Percentiles rank a stretch among this genome's conserved stretches.
These are phyloP conservation scores for Fusarium tricinctum DNA, from an alignment of 2,329 filamentous ascomycete species.

Conservation along the genomic window DNA sequence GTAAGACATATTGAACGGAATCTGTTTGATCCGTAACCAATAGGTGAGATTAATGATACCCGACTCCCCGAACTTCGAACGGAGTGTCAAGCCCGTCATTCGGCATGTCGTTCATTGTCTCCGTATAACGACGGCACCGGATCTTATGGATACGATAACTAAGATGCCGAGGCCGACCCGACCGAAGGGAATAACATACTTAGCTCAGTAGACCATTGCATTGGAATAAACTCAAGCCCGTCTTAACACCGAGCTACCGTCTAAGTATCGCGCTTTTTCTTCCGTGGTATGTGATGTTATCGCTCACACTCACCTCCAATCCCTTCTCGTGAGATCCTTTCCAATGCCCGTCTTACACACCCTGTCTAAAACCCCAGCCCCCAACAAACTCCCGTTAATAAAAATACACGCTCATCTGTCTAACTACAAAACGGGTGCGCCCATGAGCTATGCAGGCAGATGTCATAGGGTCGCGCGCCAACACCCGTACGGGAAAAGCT, in stretches of 20 bases:
- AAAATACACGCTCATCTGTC: background rate
- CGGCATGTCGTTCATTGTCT: slow-evolving; percentile 19
- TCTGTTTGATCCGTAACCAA: background rate
- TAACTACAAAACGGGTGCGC: slow-evolving; percentile 14
- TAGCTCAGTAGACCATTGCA: background rate
- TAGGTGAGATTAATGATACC: background rate
- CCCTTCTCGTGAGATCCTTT: background rate
- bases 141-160: background rate
- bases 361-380: background rate
- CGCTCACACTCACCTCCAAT: background rate
- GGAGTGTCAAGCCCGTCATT: background rate
- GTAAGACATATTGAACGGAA: slow-evolving; percentile 19
- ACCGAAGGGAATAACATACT: slow-evolving; percentile 15
- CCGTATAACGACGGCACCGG: slow-evolving; percentile 3
- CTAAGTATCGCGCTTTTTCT: background rate
- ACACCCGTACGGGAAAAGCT: slow-evolving; percentile 16
- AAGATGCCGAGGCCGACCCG: slow-evolving; percentile 29
- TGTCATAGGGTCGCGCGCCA: slow-evolving; percentile 41
- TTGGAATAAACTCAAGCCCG: slow-evolving; percentile 14
- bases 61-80: slow-evolving; percentile 30
- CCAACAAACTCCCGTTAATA: background rate
- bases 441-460: slow-evolving; percentile 30
- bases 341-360: slow-evolving; percentile 5
- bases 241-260: slow-evolving; percentile 12
- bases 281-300: slow-evolving; percentile 5